These are phyloP conservation scores for Comarum palustre DNA, from an alignment of 306 rosid genomes.

Conservation along the genomic window DNA sequence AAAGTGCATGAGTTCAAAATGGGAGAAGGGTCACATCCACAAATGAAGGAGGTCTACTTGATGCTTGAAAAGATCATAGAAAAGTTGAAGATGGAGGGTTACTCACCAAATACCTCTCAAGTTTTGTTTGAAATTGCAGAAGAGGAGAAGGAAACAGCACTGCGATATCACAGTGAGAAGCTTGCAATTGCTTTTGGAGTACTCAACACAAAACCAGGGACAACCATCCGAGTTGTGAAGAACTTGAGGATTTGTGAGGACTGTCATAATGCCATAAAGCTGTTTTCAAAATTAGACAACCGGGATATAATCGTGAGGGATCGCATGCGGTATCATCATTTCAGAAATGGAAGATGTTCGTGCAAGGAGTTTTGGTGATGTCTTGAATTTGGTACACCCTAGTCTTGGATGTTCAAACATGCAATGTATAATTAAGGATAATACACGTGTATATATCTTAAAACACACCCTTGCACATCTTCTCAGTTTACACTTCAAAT, in stretches of 20 bases:
- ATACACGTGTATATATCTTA: background rate
- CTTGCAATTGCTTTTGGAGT: conserved; percentile 62
- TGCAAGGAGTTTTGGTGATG: conserved; percentile 60
- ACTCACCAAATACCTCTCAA: conserved; percentile 46
- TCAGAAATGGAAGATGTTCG: conserved; percentile 50
- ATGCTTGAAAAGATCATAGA: conserved; percentile 38
- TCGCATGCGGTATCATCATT: conserved; percentile 56
- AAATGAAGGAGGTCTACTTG: conserved; percentile 38
- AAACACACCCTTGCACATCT: background rate
- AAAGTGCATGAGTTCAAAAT: conserved; percentile 51
- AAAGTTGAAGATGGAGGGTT: conserved; percentile 45
- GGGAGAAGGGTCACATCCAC: conserved; percentile 54
- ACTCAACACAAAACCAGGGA: conserved; percentile 45
- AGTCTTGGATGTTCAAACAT: background rate
- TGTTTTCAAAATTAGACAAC: conserved; percentile 41
- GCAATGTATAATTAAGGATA: background rate
- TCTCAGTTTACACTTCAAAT: background rate
- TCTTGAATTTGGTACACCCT: conserved; percentile 1
- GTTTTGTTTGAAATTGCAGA: conserved; percentile 48
- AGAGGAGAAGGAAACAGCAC: conserved; percentile 59
- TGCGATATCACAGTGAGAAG: conserved; percentile 52
- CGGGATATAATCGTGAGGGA: conserved; percentile 53
- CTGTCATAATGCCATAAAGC: conserved; percentile 55
- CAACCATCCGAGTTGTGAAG: conserved; percentile 48
- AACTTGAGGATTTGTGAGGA: conserved; percentile 64